Evolutionary conservation across 1,284 basidiomycete species (phyloP), one percentile per base, ranked within the genome.

Genomic region (Meripilus lineatus): DNA sequence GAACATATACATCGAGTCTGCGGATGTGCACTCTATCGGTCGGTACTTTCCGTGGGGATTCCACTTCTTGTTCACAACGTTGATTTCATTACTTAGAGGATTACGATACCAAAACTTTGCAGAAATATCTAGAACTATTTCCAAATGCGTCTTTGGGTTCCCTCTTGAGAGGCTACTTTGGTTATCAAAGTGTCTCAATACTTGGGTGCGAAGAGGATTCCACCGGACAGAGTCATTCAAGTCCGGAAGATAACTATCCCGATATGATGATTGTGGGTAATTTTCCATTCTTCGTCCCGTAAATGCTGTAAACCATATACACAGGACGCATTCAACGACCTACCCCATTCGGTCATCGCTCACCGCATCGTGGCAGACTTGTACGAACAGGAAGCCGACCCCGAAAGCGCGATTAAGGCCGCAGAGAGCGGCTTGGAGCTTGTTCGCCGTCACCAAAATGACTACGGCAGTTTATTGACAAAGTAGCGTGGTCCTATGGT

Each of bases 311-410:
- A 28, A 41, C 39, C 36, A 30, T 21, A n/a, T 8, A 3, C 23
- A 5, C 50, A 90, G 87, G 80, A 81, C 52, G 76, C 79, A 0
- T 79, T 79, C 50, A 56, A 75, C 5, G 62, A 62, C 15, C 58
- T 82, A 5, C 66, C 75, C 4, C 69, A 80, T 46, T 91, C 84
- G 0, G 67, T 92, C 5, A 66, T 95, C 30, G 82, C 83, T 1
- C 81, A 81, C 56, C 77, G 89, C 21, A 75, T 94, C 28, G 69
- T 84, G 40, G 71, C 79, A 0, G 77, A 86, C 22, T 69, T 92
- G n/a, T 89, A 92, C 55, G 65, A 86, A 7, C 63, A 72, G 17
- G 88, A 93, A 53, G 64, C 72, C 15, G 93, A 98, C 61, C 90
- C 87, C 61, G 72, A 82, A 36, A 86, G 84, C 49, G 79, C 83